Evolutionary conservation across 1,284 basidiomycete species (phyloP), one percentile per base, ranked within the genome.

Genomic region (Cutaneotrichosporon cavernicola): DNA sequence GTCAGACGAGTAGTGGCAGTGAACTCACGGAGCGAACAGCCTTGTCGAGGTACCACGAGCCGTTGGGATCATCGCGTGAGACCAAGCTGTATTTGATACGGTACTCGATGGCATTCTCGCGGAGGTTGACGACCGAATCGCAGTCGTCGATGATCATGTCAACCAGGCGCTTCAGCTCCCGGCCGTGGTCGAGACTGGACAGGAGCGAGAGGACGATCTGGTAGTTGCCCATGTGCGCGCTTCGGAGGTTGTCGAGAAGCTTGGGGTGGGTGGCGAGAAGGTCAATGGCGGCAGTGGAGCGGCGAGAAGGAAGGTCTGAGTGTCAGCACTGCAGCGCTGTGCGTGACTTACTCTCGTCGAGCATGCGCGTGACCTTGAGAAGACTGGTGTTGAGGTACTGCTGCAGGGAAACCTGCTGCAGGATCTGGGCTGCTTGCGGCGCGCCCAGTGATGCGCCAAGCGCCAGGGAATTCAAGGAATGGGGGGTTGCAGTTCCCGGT

Each of bases 81-180:
- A 89, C 88, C 36, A 94, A 84, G 16, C 92, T 90, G 77, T 95
- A 95, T 66, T 87, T 88, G 62, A 97, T 83, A 18, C 95, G 87
- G 74, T 92, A 84, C 34, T 87, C 85, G 38, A 97, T 83, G 56
- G 97, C 90, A 67, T 91, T 90, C 80, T 97, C 94, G 60, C 94
- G 86, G 5, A 98, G 80, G 74, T 97, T 95, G 46, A 89, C 88
- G 30, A 97, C 91, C 65, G 92, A 90, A 75, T 95, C 92, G 67
- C 94, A 92, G 61, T 87, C 85, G 75, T 98, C 93, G 64, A 97
- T 89, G 63, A 97, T 86, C 14, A 86, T 84, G 80, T 98, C 95
- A 0, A 93, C 93, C 2, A 97, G 82, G 59, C 84, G 87, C 83
- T 98, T 98, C 14, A 89, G 86, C 70, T 87, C 84, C 30, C 88